Evolutionary conservation across 2,329 filamentous ascomycete species (phyloP).

Genomic region (Neurospora sp.): DNA sequence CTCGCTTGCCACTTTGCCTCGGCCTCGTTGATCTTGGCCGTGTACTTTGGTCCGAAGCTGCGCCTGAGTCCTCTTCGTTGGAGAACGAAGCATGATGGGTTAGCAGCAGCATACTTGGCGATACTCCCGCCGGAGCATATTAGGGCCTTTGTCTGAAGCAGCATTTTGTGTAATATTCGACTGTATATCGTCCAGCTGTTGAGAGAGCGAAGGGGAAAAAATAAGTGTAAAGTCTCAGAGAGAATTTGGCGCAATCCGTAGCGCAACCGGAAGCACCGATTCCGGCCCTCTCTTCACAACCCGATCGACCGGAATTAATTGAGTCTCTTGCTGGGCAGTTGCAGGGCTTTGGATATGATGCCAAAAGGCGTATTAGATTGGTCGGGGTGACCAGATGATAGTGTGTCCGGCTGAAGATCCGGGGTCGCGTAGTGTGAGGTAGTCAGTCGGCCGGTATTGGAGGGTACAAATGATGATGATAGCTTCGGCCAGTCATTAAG

Average conservation of each 20-base stretch:
- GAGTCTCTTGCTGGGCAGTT: background rate
- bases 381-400: background rate
- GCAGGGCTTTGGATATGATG: background rate
- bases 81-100: background rate
- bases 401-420: background rate
- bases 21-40: slow-evolving; percentile 33
- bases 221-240: background rate
- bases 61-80: slow-evolving; percentile 16
- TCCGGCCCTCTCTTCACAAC: background rate
- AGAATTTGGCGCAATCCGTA: background rate
- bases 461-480: background rate
- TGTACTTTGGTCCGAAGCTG: slow-evolving; percentile 30
- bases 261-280: background rate
- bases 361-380: background rate
- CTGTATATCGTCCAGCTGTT: background rate
- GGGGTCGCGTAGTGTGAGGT: background rate
- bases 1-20: slow-evolving; percentile 36
- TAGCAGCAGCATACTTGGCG: background rate
- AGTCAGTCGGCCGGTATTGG: background rate
- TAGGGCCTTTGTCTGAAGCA: background rate
- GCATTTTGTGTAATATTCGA: background rate
- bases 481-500: background rate
- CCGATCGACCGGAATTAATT: background rate
- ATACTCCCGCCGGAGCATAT: background rate
- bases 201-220: background rate